Evolutionary conservation across 2,329 filamentous ascomycete genomes (phyloP).

Genomic region (Stylonectria norvegica): DNA sequence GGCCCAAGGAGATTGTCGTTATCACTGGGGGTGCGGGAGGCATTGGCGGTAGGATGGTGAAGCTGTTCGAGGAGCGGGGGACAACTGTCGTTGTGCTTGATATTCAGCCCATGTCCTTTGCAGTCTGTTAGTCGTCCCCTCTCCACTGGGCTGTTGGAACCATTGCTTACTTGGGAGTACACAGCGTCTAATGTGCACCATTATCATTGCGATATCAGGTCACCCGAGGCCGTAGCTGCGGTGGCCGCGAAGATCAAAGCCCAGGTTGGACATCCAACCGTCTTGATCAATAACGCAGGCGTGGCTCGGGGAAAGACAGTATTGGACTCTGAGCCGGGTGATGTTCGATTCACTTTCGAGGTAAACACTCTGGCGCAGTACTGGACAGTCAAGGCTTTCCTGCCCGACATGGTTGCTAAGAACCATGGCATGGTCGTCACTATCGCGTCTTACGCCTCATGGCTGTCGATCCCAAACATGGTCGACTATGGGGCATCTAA

Average conservation of each 20-base stretch:
- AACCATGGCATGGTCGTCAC: constrained; percentile 75
- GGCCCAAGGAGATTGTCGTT: constrained; percentile 66
- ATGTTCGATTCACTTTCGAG: constrained; percentile 65
- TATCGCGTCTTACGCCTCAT: constrained; percentile 62
- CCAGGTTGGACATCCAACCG: constrained; percentile 60
- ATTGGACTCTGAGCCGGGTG: constrained; percentile 53
- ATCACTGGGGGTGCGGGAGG: constrained; percentile 73
- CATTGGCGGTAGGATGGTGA: constrained; percentile 65
- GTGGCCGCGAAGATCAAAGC: constrained; percentile 52
- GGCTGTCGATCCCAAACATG: constrained; percentile 58
- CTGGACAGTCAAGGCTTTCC: constrained; percentile 63
- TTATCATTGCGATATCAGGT: constrained; percentile 69
- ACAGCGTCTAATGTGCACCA: constrained; percentile 56
- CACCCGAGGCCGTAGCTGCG: constrained; percentile 47
- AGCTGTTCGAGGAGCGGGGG: constrained; percentile 59
- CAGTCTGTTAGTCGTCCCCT: constrained; percentile 39
- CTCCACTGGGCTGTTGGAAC: not conserved
- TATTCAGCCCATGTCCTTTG: constrained; percentile 58
- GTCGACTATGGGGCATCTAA: constrained; percentile 67
- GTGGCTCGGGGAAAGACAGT: constrained; percentile 60
- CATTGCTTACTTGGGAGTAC: constrained; percentile 9
- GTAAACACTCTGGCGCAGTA: constrained; percentile 69
- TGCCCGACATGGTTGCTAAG: constrained; percentile 58
- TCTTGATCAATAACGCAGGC: constrained; percentile 72
- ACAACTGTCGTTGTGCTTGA: constrained; percentile 71